Base-by-base conservation (phyloP, 805 yeast genomes). In the Candida coquimbonensis region DNA sequence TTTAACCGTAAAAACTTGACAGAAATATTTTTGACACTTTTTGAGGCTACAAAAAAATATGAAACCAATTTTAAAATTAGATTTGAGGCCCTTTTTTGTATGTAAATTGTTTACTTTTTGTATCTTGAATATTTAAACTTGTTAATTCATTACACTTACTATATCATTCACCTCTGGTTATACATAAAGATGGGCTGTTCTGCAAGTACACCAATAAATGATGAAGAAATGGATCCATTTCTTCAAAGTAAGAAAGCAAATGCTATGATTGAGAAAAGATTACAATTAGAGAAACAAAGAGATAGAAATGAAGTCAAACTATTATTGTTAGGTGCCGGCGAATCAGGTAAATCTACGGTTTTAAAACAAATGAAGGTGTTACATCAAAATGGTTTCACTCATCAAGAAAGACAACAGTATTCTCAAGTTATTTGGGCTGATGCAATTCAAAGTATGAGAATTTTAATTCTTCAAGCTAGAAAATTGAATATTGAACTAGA, bases 371-470 rank as follows among this genome's bases (percentile, higher is more conserved):
- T 90, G 80, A 79, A 85, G 54, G 70, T 93, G 16, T 64, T 89
- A 37, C 97, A 93, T 61, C 85, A 87, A 49, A 83, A 85, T 38
- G 95, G 96, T 3, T 93, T 91, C 66, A 71, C 85, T 1, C 76
- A 75, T 42, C 84, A 80, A 51, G 98, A 93, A 63, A 72, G 96
- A 44, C 56, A 71, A 38, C 90, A 86, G 61, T 93, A 89, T 62
- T 64, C 85, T 3, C 89, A 88, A 53, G 87, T 91, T 17, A 87
- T 93, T 21, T 93, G 97, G 96, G 85, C 85, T 13, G 97, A 91
- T 64, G 78, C 93, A 1, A 79, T 90, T 42, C 88, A 87, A 53
- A 76, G 87, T 35, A 88, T 90, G 93, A 81, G 84, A 59, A 73
- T 74, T 24, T 67, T 90, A 44, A 78, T 91, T 27, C 70, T 81